Evolutionary conservation across 2,329 filamentous ascomycete genomes (phyloP), one percentile per base, ranked within the genome.

Genomic region (Microsporum ferrugineum): DNA sequence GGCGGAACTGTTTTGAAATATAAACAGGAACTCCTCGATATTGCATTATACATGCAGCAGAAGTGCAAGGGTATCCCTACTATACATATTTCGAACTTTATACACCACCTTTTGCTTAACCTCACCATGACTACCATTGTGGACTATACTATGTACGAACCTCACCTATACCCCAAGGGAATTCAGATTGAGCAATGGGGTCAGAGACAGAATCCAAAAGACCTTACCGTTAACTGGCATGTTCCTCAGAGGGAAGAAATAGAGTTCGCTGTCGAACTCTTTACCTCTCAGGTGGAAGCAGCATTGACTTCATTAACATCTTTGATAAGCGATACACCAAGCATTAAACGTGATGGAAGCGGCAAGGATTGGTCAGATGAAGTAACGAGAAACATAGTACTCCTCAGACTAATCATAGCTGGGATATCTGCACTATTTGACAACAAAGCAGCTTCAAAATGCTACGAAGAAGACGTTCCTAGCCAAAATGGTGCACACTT

Each of bases 331-430:
- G 86, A 89, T 53, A 83, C 87, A 39, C 87, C 91, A 1, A 87
- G 85, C 1, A 87, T 97, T 59, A 95, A 91, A 73, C 84, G 92
- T 61, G 92, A 91, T 66, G 94, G 94, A 41, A 96, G 92, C 72
- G 95, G 95, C 67, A 99, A 97, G 74, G 92, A 96, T 68, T 99
- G 94, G 94, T 96, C 92, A 0, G 94, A 99, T 71, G 95, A 99
- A 72, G 87, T 97, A 33, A 92, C 91, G 1, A 81, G 94, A 60
- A 90, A 96, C 66, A 81, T 99, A 61, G 89, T 92, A 10, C 86
- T 96, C 58, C 79, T 99, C 12, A 83, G 92, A 34, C 80, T 99
- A n/a, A 84, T 96, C 51, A 84, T 95, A 31, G 95, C 92, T 2
- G 94, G 94, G 59, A 86, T 96, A 62, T 91, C 92, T 5, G 86